Evolutionary conservation across 371 early-diverging fungal species (phyloP).

Genomic region (Haplosporangium sp.): DNA sequence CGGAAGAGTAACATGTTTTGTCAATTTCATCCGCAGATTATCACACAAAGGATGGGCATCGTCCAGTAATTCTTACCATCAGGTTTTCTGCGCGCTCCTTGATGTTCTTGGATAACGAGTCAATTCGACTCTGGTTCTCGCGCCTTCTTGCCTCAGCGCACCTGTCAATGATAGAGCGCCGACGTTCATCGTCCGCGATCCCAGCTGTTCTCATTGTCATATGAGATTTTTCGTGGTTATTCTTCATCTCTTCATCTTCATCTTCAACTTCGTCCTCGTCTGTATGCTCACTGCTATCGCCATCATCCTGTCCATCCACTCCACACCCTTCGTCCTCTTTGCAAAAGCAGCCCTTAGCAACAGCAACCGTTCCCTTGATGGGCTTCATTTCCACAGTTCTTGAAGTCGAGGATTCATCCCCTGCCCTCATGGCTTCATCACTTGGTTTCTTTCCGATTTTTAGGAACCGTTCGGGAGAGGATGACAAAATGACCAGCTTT

Average conservation of each 20-base stretch:
- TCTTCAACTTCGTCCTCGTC: conserved; percentile 66
- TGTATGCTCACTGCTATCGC: conserved; percentile 40
- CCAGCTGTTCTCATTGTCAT: neutral
- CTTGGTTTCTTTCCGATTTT: conserved; percentile 58
- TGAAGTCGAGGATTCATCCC: neutral
- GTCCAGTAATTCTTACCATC: conserved; percentile 72
- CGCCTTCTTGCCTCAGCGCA: conserved; percentile 45
- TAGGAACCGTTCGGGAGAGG: conserved; percentile 92
- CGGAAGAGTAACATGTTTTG: neutral
- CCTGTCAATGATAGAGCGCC: conserved; percentile 16
- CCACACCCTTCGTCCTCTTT: conserved; percentile 50
- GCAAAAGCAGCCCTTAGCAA: conserved; percentile 61
- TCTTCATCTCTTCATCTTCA: neutral
- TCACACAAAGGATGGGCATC: neutral
- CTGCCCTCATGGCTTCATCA: conserved; percentile 12
- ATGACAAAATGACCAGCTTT: conserved; percentile 59
- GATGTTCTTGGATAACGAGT: conserved; percentile 72
- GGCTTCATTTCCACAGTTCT: conserved; percentile 91
- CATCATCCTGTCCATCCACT: conserved; percentile 41
- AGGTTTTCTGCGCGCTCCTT: conserved; percentile 97
- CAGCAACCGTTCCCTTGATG: conserved; percentile 91
- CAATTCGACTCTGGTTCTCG: conserved; percentile 58
- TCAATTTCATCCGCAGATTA: neutral
- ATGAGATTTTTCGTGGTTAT: neutral
- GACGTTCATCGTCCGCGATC: neutral